Conservation (phyloP, 106 monocot species). For the Dendrobium chrysotoxum region DNA sequence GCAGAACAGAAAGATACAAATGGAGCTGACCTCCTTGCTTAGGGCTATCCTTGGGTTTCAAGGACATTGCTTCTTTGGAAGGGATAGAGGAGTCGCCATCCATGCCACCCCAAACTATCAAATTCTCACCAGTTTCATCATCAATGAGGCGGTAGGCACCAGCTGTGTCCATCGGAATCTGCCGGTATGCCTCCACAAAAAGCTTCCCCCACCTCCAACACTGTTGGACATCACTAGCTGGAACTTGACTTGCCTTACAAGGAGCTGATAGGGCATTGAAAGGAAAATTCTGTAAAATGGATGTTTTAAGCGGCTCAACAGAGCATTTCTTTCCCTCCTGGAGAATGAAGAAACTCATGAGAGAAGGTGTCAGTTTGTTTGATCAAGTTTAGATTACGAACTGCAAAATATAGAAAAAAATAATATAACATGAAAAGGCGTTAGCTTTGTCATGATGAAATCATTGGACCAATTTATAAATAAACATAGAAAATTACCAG, state of each 20-base stretch:
- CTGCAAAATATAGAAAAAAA: background rate
- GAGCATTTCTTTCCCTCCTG: background rate
- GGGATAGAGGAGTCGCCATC: constrained; percentile 35
- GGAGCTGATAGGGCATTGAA: background rate
- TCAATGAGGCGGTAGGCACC: constrained; percentile 76
- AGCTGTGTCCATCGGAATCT: constrained; percentile 52
- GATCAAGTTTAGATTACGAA: background rate
- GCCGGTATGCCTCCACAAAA: constrained; percentile 20
- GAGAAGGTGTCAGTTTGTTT: background rate
- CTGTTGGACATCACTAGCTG: background rate
- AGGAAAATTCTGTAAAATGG: background rate
- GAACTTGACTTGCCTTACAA: background rate
- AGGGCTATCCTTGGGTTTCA: constrained; percentile 21
- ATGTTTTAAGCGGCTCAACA: background rate
- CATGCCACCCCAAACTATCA: constrained; percentile 82
- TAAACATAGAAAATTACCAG: background rate
- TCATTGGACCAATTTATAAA: background rate
- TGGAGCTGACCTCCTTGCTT: background rate
- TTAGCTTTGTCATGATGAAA: background rate
- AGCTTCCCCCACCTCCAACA: background rate
- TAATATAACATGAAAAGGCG: background rate
- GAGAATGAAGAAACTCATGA: background rate
- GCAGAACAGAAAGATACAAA: background rate
- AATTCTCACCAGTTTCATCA: constrained; percentile 50
- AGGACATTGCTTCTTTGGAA: constrained; percentile 41